These are phyloP conservation scores for Colletotrichum salicis DNA, from an alignment of 2,329 filamentous ascomycete genomes.

Conservation along the genomic window DNA sequence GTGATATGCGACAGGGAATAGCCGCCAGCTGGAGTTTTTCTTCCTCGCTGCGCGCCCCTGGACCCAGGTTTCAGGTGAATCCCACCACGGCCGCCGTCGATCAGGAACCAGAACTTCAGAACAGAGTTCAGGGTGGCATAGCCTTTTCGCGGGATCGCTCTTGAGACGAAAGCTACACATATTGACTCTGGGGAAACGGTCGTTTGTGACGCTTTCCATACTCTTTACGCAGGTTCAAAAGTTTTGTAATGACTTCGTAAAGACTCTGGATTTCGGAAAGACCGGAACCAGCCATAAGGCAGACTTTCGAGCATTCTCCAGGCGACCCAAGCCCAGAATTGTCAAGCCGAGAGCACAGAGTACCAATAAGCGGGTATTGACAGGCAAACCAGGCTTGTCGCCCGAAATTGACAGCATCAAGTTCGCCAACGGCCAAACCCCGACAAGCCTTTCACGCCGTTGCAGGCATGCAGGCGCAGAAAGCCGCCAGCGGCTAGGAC, in stretches of 20 bases:
- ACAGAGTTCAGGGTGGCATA: conserved; percentile 20
- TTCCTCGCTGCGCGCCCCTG: background rate
- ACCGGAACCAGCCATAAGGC: background rate
- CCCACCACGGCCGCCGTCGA: conserved; percentile 29
- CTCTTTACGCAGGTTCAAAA: background rate
- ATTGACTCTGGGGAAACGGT: conserved; percentile 5
- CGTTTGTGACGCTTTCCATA: background rate
- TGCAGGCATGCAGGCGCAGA: background rate
- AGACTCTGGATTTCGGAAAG: background rate
- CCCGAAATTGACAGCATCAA: conserved; percentile 24
- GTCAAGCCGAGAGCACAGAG: background rate
- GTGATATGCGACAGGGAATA: conserved; percentile 26
- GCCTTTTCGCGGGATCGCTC: background rate
- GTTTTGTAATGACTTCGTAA: background rate
- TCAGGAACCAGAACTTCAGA: conserved; percentile 10
- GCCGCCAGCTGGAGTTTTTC: background rate
- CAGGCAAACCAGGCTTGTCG: conserved; percentile 24
- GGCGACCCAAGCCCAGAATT: background rate
- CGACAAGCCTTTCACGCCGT: background rate
- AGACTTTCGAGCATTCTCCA: background rate
- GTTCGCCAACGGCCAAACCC: background rate
- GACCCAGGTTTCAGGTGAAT: conserved; percentile 30
- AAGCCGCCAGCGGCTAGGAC: conserved; percentile 2
- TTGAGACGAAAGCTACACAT: conserved; percentile 4
- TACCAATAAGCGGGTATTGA: background rate